These are phyloP conservation scores for Tothia fuscella DNA, from an alignment of 2,329 filamentous ascomycete genomes.

Conservation along the genomic window DNA sequence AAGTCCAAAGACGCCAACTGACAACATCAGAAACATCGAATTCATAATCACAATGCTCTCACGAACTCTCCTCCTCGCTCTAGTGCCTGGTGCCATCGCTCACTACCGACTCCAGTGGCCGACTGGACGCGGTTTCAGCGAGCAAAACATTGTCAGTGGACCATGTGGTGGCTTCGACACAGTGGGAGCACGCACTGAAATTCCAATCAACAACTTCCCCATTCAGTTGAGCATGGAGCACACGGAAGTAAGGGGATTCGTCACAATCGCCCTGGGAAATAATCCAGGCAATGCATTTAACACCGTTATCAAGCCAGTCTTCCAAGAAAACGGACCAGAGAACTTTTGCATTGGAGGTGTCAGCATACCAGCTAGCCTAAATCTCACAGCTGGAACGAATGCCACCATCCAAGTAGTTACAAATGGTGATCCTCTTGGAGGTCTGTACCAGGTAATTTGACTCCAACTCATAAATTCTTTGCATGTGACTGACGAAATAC, in stretches of 20 bases:
- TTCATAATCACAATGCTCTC: slow-evolving; percentile 4
- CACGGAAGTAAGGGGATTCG: slow-evolving; percentile 38
- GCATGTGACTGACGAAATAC: background rate
- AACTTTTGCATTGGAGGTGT: slow-evolving; percentile 55
- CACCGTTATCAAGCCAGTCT: slow-evolving; percentile 50
- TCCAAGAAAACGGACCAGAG: slow-evolving; percentile 49
- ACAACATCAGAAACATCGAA: background rate
- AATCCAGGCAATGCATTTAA: slow-evolving; percentile 53
- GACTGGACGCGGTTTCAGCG: slow-evolving; percentile 35
- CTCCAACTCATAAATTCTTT: slow-evolving; percentile 4
- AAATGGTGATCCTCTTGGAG: slow-evolving; percentile 41
- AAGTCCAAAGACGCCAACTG: background rate
- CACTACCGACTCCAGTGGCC: slow-evolving; percentile 47
- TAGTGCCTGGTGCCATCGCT: slow-evolving; percentile 34
- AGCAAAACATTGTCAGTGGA: slow-evolving; percentile 34
- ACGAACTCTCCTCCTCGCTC: slow-evolving; percentile 20
- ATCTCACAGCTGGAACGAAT: slow-evolving; percentile 46
- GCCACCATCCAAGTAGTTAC: slow-evolving; percentile 61
- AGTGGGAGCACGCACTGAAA: slow-evolving; percentile 32
- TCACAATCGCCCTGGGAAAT: slow-evolving; percentile 41
- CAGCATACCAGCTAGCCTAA: slow-evolving; percentile 38
- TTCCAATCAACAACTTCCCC: slow-evolving; percentile 39
- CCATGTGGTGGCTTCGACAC: slow-evolving; percentile 41
- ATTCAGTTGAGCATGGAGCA: slow-evolving; percentile 42
- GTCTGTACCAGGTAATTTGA: slow-evolving; percentile 49